Base-by-base conservation (phyloP, 2,329 filamentous ascomycete genomes). In the Triangularia setosa region DNA sequence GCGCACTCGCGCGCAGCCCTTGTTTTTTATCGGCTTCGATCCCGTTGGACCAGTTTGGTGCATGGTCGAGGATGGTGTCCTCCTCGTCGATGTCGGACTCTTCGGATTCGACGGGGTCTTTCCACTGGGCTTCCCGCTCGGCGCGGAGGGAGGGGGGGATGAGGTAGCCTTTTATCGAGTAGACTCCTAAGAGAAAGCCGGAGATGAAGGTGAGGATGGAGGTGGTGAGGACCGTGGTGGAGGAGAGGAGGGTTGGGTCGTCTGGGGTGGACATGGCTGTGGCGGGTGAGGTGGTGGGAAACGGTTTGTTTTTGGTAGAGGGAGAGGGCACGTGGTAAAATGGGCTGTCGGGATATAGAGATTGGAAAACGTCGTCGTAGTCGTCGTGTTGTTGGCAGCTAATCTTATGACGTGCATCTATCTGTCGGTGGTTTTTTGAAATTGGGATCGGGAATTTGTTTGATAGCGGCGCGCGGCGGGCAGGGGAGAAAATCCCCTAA, bases 131-230 rank as follows among this genome's bases (percentile, higher is more conserved):
- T 75, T 79, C 77, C 75, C 87, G 79, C 81, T 89, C 79, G 74
- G 85, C 75, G 70, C 76, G 79, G 70, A 90, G 77, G 65, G 77
- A 74, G 1, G 84, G 82, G n/a, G 84, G 81, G 71, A 87, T 79
- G 55, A 87, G 74, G 78, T 86, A 87, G 63, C 85, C 85, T 63
- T 77, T 82, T 66, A 85, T 84, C 18, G 87, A 83, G 78, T 93
- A 93, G 65, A 96, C 79, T 67, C 91, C 92, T 14, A 97, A 84
- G 40, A 93, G 86, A 78, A 94, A 96, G 71, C 93, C 93, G 1
- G 87, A 84, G 61, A 95, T 75, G 69, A 91, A 87, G 67, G 89
- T 85, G 63, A 94, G 79, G 67, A 96, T 84, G 68, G 88, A 88
- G 18, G 91, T 93, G 62, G 88, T 87, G 67, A 94, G 79, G 55